Base-by-base conservation (phyloP, 1,284 basidiomycete genomes). In the Mycosarcoma maydis region DNA sequence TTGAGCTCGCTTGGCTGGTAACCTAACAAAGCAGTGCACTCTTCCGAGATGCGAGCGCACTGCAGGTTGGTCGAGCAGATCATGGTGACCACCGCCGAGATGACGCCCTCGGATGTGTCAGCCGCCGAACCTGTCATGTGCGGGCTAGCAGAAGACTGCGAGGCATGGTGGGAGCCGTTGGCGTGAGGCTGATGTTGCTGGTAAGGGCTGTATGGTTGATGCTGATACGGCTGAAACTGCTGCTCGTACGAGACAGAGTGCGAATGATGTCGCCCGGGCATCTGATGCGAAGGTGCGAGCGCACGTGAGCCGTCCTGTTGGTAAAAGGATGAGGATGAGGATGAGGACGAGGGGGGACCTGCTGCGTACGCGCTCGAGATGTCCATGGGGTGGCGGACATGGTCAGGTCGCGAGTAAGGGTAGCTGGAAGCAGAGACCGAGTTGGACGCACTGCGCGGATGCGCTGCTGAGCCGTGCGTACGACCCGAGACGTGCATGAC, bases 1-100 rank as follows among this genome's bases (percentile, higher is more conserved):
- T 56, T 54, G 22, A 76, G 46, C 40, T 76, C 72, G 23, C 33
- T 46, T 6, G 72, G 61, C 32, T 56, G 55, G 42, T 72, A 66
- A 3, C 72, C 74, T 10, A 74, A 62, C 37, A 76, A 57, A 13
- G 61, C 49, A 3, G 30, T 50, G 20, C 58, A 69, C 38, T 72
- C 65, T 26, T 72, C 58, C n/a, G 72, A 72, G 42, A 62, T 52
- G 30, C 72, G 72, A 14, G 69, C 72, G 36, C 65, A 67, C 26
- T 72, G 69, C 29, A 74, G 39, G 32, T 65, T 61, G 26, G 74
- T 76, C 23, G 72, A 74, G 58, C 69, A 72, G 57, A 76, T 69
- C 43, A 76, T 55, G 13, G 71, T 65, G 10, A 74, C 59, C 10
- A 68, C 56, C 0, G 72, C 54, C 39, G 71, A 69, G n/a, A 59